Percentiles rank a stretch among this genome's conserved stretches.
These are phyloP conservation scores for Starmerella vaccinii DNA, from an alignment of 805 yeast species.

Conservation along the genomic window DNA sequence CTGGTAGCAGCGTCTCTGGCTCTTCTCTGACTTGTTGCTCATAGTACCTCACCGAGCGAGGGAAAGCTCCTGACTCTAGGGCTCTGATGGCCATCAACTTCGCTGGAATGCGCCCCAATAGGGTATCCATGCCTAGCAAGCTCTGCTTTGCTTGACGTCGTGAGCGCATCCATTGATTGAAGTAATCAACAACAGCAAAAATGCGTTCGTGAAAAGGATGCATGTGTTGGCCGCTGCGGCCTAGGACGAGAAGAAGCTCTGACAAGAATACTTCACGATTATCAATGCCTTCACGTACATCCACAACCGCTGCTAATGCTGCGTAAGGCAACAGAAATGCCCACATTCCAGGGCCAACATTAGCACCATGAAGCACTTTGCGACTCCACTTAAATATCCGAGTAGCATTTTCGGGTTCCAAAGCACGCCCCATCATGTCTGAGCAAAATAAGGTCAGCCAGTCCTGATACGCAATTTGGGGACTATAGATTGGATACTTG, in stretches of 20 bases:
- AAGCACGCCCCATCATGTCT: slow-evolving; percentile 50
- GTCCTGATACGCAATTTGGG: slow-evolving; percentile 34
- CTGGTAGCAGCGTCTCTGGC: slow-evolving; percentile 24
- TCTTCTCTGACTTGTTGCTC: slow-evolving; percentile 58
- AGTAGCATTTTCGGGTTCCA: slow-evolving; percentile 36
- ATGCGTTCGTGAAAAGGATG: slow-evolving; percentile 63
- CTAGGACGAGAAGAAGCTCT: slow-evolving; percentile 50
- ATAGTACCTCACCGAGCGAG: slow-evolving; percentile 73
- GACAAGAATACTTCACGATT: slow-evolving; percentile 38
- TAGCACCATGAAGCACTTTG: slow-evolving; percentile 19
- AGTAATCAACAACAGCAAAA: slow-evolving; percentile 71
- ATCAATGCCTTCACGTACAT: slow-evolving; percentile 29
- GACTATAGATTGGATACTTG: slow-evolving; percentile 58
- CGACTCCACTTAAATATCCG: slow-evolving; percentile 18
- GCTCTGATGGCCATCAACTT: slow-evolving; percentile 67
- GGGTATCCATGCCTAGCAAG: slow-evolving; percentile 16
- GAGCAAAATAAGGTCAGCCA: slow-evolving; percentile 69
- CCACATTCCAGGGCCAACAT: slow-evolving; percentile 41
- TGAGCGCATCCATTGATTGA: slow-evolving; percentile 55
- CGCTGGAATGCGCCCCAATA: slow-evolving; percentile 40
- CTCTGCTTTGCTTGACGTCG: slow-evolving; percentile 19
- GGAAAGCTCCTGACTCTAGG: slow-evolving; percentile 73
- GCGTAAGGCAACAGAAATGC: slow-evolving; percentile 69
- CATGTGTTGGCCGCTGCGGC: slow-evolving; percentile 35
- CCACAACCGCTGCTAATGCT: slow-evolving; percentile 51